Conservation (phyloP, 768 basidiomycete species). For the Hysterangium stoloniferum region DNA sequence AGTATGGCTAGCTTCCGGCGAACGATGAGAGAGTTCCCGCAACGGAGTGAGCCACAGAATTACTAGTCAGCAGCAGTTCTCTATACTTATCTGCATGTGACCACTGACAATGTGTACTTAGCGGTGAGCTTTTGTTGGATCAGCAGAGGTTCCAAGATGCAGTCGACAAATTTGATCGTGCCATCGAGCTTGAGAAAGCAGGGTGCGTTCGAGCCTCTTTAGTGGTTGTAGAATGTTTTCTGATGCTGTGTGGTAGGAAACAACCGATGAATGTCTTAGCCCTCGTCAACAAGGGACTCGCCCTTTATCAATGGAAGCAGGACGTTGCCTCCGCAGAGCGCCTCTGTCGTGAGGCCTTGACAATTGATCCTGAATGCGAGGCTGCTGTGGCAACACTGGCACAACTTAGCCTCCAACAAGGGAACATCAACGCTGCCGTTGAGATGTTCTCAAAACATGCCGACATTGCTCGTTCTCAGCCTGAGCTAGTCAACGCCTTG, state of each 20-base stretch:
- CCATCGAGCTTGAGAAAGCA: slow-evolving; percentile 78
- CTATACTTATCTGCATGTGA: not conserved
- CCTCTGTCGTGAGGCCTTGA: slow-evolving; percentile 82
- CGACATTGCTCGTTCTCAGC: slow-evolving; percentile 83
- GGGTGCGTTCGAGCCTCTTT: slow-evolving; percentile 38
- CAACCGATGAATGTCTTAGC: slow-evolving; percentile 79
- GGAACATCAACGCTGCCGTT: slow-evolving; percentile 78
- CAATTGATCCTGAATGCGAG: slow-evolving; percentile 89
- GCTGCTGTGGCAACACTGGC: slow-evolving; percentile 94
- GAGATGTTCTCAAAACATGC: slow-evolving; percentile 80
- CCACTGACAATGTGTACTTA: too few relatives aligned
- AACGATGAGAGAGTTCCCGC: slow-evolving; percentile 79
- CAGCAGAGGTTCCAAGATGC: slow-evolving; percentile 84
- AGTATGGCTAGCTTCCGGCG: slow-evolving; percentile 88
- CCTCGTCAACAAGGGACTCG: slow-evolving; percentile 95
- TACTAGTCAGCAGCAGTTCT: slow-evolving; percentile 73
- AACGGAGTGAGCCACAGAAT: slow-evolving; percentile 83
- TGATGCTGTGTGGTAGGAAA: slow-evolving; percentile 17
- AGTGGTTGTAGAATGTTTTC: not conserved
- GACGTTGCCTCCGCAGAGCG: slow-evolving; percentile 75
- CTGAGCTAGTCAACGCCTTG: slow-evolving; percentile 71
- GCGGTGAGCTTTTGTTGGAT: slow-evolving; percentile 91
- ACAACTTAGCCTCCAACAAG: slow-evolving; percentile 86
- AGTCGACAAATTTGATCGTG: slow-evolving; percentile 86
- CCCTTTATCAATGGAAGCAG: slow-evolving; percentile 92